Evolutionary conservation across 495 filamentous ascomycete species (phyloP), one percentile per base, ranked within the genome.

Genomic region (Aspergillus panamensis): DNA sequence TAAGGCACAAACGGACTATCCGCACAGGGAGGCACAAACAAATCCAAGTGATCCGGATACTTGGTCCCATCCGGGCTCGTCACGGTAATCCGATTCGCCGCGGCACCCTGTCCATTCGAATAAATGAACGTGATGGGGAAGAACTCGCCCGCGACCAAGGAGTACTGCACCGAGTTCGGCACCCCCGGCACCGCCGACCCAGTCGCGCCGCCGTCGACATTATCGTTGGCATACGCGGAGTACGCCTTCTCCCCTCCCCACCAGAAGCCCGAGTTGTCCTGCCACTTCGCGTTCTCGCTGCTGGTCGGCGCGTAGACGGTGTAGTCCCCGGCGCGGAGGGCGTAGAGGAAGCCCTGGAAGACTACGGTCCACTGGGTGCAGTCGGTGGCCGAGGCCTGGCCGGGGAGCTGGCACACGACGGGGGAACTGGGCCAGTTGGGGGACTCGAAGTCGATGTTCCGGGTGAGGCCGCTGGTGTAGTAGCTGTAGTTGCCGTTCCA

Each of bases 1-100:
- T 19, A 49, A 1, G 47, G 54, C 9, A 55, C 53, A 48, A 55
- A 55, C 43, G 53, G 25, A 48, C 53, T 55, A 55, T 55, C 53
- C 29, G 3, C 29, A n/a, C 53, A 55, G 21, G 53, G 53, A 40
- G 53, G 53, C 16, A 55, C 53, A 55, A 55, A 55, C 42, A 55
- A 21, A 29, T 48, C 43, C 42, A 55, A 21, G 35, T 55, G 19
- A n/a, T 33, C 29, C 42, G 53, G 53, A 37, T 55, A 55, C 29
- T 5, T 14, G 14, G n/a, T 33, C 29, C 53, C 53, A 21, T 32
- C 53, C 0, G 53, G 53, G 8, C 42, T 44, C 0, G 30, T 48
- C 33, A 55, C 14, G 30, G 47, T 42, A 48, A 55, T 8, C 14
- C 29, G 16, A 55, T 55, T 55, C n/a, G 29, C 32, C 42, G 53